These are phyloP conservation scores for Penicillium canescens DNA, from an alignment of 495 filamentous ascomycete species.

Conservation along the genomic window DNA sequence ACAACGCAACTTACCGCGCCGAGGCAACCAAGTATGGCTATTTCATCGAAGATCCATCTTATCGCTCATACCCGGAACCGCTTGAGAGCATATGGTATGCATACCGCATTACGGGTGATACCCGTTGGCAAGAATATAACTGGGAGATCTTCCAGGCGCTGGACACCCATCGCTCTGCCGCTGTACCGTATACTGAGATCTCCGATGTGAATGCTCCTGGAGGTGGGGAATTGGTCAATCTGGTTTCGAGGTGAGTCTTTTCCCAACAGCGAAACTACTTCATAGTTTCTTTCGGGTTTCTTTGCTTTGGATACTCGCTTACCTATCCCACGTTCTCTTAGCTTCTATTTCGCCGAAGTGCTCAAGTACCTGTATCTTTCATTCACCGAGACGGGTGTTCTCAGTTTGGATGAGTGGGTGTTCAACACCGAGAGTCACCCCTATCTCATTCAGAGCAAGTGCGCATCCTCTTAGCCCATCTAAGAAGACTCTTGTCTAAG, in stretches of 20 bases:
- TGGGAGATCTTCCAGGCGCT: slow-evolving; percentile 53
- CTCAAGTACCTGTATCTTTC: slow-evolving; percentile 57
- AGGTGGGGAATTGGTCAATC: slow-evolving; percentile 58
- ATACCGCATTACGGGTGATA: slow-evolving; percentile 45
- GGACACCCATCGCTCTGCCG: slow-evolving; percentile 53
- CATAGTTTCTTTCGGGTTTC: no score
- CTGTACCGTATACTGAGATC: slow-evolving; percentile 62
- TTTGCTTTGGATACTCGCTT: not conserved
- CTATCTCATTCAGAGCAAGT: not conserved
- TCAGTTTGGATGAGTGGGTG: slow-evolving; percentile 56
- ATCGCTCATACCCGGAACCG: slow-evolving; percentile 39
- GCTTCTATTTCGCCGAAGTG: slow-evolving; percentile 51
- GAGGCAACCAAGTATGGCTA: slow-evolving; percentile 53
- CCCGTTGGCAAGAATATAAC: slow-evolving; percentile 42
- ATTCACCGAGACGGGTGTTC: slow-evolving; percentile 46
- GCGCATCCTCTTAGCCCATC: no score
- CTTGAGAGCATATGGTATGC: slow-evolving; percentile 47
- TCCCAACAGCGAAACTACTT: no score
- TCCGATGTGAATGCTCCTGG: slow-evolving; percentile 49
- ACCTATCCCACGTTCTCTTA: slow-evolving; percentile 1
- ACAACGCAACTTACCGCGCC: slow-evolving; percentile 19
- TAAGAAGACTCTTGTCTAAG: no score
- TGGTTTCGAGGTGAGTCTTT: slow-evolving; percentile 13
- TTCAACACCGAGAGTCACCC: slow-evolving; percentile 50
- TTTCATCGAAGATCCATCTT: slow-evolving; percentile 54